Evolutionary conservation across 495 filamentous ascomycete genomes (phyloP).

Genomic region (Penicillium taxi): DNA sequence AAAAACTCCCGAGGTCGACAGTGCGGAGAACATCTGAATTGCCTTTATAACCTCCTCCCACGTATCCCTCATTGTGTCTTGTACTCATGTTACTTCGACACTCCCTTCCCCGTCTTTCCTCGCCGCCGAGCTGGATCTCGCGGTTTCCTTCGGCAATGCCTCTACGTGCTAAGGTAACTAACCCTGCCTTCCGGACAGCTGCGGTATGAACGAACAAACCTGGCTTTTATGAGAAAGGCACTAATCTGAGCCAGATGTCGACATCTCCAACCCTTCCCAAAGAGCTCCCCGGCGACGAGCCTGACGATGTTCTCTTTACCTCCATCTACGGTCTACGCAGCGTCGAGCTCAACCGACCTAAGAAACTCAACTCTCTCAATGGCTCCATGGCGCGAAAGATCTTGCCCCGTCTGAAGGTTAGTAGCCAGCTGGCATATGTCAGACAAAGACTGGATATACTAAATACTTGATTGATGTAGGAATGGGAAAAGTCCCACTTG

Average conservation of each 20-base stretch:
- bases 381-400: slow-evolving; percentile 94
- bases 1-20: slow-evolving; percentile 28
- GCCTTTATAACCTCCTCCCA: slow-evolving; percentile 12
- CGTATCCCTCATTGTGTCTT: slow-evolving; percentile 8
- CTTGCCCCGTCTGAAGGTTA: slow-evolving; percentile 63
- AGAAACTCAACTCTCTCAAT: slow-evolving; percentile 83
- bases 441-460: slow-evolving; percentile 7
- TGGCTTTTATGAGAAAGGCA: slow-evolving; percentile 1
- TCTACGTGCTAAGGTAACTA: slow-evolving; percentile 72
- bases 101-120: slow-evolving; percentile 34
- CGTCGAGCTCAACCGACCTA: slow-evolving; percentile 88
- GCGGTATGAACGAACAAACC: slow-evolving; percentile 25
- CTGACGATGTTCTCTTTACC: slow-evolving; percentile 87
- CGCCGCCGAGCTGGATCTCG: slow-evolving; percentile 49
- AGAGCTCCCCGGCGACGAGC: slow-evolving; percentile 59
- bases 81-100: slow-evolving; percentile 48
- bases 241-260: slow-evolving; percentile 47
- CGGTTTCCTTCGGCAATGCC: slow-evolving; percentile 61
- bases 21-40: slow-evolving; percentile 24
- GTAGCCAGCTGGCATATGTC: slow-evolving; percentile 1
- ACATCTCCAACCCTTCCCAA: slow-evolving; percentile 39
- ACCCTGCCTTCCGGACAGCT: slow-evolving; percentile 48
- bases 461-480: slow-evolving; percentile 33
- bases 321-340: slow-evolving; percentile 80
- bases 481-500: slow-evolving; percentile 90